Base-by-base conservation (phyloP, 768 basidiomycete species). In the Russula foetens region DNA sequence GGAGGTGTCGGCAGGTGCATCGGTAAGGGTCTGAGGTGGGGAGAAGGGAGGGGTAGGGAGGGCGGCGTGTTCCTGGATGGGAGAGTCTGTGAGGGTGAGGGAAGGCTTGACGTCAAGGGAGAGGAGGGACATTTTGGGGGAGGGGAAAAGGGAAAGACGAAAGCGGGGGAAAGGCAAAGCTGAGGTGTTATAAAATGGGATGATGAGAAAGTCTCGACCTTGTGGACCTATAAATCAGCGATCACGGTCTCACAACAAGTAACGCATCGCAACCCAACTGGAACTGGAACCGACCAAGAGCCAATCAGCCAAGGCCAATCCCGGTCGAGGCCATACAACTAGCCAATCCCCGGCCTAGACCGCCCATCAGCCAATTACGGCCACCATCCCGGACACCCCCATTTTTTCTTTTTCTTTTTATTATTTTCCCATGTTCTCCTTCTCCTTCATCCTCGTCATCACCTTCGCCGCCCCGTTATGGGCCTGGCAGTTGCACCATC, bases 401-500 rank as follows among this genome's bases (percentile, higher is more conserved):
- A 7, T 41, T 41, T 38, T 38, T 38, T 38, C 31, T 33, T 38
- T 9, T 33, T 35, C 35, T 12, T 35, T 35, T 35, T 11, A 9
- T 5, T 33, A 17, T 17, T 41, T 6, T 26, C 7, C 28, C 41
- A 56, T 55, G 47, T 47, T 57, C 71, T 52, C 52, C 64, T 19
- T 58, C 61, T 19, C 62, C 63, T 35, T 64, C 51, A 26, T 63
- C 53, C 28, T 67, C 67, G 28, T 67, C 59, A 26, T 65, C 58
- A 41, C 66, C 64, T 60, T 62, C 57, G 26, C 60, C 48, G 60
- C 65, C 58, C 60, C 57, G 63, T 7, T 17, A 7, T 45, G 50
- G 35, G 56, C 67, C 60, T 53, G 75, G 60, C 62, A 70, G 59
- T 52, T 84, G 23, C 73, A 75, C 65, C 85, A 87, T 69, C 77